These are phyloP conservation scores for Erodium texanum DNA, from an alignment of 441 rosid genomes.

Conservation along the genomic window DNA sequence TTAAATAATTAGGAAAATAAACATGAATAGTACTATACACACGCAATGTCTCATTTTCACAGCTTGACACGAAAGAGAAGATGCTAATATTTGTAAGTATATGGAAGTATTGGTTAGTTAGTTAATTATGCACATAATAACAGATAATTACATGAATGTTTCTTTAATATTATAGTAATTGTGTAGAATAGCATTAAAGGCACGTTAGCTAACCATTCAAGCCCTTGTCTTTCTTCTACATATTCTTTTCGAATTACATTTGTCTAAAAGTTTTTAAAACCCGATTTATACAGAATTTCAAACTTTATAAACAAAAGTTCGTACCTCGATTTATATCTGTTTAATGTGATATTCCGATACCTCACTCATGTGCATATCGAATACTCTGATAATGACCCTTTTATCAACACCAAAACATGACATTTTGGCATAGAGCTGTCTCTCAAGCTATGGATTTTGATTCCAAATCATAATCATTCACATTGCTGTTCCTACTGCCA, in stretches of 20 bases:
- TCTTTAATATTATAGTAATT: too few relatives aligned
- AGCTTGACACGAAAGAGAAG: neutral
- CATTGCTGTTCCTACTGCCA: neutral
- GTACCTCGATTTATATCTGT: too few relatives aligned
- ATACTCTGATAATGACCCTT: too few relatives aligned
- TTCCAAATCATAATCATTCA: too few relatives aligned
- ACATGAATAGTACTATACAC: neutral
- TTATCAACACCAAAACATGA: slow-evolving; percentile 11
- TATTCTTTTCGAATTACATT: neutral
- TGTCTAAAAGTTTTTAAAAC: too few relatives aligned
- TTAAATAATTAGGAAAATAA: too few relatives aligned
- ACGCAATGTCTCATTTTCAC: neutral
- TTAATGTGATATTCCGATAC: too few relatives aligned
- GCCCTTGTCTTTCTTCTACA: slow-evolving; percentile 11
- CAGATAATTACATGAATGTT: neutral
- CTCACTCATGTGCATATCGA: too few relatives aligned
- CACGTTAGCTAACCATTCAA: slow-evolving; percentile 24
- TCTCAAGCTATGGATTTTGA: neutral
- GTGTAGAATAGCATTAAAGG: slow-evolving; percentile 19
- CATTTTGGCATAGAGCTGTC: slow-evolving; percentile 23
- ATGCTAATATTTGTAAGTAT: slow-evolving; percentile 11
- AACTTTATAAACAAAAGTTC: too few relatives aligned
- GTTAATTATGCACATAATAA: neutral
- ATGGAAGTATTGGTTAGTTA: too few relatives aligned
- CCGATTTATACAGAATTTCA: too few relatives aligned